phyloP scores from a whole-genome alignment of 345 rosid species.

The Populus euphratica region DNA sequence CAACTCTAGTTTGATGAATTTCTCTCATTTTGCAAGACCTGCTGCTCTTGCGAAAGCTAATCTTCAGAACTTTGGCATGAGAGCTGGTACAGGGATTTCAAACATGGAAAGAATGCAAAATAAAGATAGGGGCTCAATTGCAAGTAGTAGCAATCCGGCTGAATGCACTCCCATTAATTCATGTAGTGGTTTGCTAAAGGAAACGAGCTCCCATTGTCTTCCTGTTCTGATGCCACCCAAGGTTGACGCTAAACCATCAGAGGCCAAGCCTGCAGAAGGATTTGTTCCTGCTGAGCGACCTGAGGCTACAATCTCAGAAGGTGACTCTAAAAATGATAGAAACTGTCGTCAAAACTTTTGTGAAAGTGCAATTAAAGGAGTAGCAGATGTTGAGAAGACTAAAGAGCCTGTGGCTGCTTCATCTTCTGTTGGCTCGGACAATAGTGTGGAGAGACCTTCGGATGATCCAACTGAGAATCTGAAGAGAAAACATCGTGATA shows the following conservation, averaged over 20 bases:
- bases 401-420: constrained; percentile 45
- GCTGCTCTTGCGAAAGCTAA: constrained; percentile 44
- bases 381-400: constrained; percentile 48
- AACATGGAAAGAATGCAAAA: constrained; percentile 22
- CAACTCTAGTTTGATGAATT: constrained; percentile 46
- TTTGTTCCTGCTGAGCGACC: constrained; percentile 30
- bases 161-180: constrained; percentile 15
- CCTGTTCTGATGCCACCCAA: constrained; percentile 30
- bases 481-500: constrained; percentile 59
- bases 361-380: constrained; percentile 39
- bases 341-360: constrained; percentile 13
- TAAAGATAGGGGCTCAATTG: constrained; percentile 30
- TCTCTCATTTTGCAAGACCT: constrained; percentile 64
- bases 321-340: constrained; percentile 27
- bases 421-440: constrained; percentile 83
- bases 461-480: constrained; percentile 47
- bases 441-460: constrained; percentile 50
- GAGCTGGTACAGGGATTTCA: constrained; percentile 23
- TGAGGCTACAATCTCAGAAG: constrained; percentile 33
- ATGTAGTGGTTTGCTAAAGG: constrained; percentile 23
- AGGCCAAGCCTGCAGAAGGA: constrained; percentile 32
- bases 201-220: constrained; percentile 30
- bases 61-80: constrained; percentile 28
- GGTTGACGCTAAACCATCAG: constrained; percentile 33
- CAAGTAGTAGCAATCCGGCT: constrained; percentile 20